Evolutionary conservation across 805 yeast genomes (phyloP), one percentile per base, ranked within the genome.

Genomic region (Spathaspora girioi): DNA sequence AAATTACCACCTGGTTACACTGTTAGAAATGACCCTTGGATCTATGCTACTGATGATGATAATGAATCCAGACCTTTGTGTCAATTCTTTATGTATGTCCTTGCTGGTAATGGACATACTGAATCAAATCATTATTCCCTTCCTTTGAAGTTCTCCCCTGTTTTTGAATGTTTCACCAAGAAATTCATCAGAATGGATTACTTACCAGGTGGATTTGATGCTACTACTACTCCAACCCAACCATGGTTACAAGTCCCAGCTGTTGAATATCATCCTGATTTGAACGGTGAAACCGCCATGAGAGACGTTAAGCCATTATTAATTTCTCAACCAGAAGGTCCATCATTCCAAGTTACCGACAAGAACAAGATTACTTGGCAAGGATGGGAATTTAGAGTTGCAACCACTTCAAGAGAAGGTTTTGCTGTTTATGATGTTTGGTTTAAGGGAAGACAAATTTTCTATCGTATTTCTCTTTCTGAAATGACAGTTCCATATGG

Each of bases 401-500:
- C 82, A 49, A 73, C 87, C 47, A 83, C 83, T 60, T 83, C 80
- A 48, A 83, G 96, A 75, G 96, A 87, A 71, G 96, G 96, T 57
- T 77, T 86, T 59, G 93, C 85, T 31, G 58, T 87, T 32, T 87
- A 87, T 66, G 88, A 87, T 58, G 83, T 82, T 48, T 73, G 73
- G 63, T 87, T 86, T 75, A 85, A 86, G 67, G 93, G 92, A 48
- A 82, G 94, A 70, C 84, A 87, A 46, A 71, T 83, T 43, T 80
- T 87, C 63, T 87, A 87, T 78, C 78, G 94, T 72, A 67, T 86
- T 45, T 78, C 91, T 2, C 70, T 87, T 59, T 81, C 87, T 50
- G 96, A 87, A 70, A 87, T 88, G 96, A 87, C 93, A 41, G 96
- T 88, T 56, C 94, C 94, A 32, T 87, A 88, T 64, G 92, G 89